Evolutionary conservation across 768 basidiomycete species (phyloP), one percentile per base, ranked within the genome.

Genomic region (Lactifluus rugatus): DNA sequence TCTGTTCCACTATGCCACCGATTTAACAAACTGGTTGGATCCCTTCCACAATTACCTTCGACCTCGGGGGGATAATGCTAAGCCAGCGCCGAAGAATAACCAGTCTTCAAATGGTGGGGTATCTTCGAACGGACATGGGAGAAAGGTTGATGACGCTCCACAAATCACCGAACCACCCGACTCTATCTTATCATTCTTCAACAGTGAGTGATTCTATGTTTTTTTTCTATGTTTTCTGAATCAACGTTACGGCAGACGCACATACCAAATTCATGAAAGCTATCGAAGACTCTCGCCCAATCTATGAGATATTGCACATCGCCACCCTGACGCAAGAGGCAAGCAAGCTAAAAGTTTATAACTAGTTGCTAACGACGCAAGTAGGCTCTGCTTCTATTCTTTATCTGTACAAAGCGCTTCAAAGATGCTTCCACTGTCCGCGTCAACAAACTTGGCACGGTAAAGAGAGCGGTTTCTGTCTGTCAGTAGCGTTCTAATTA

Each of bases 321-420:
- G 85, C 83, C 2, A 81, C 81, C 13, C 71, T 93, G 50, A 78
- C 80, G 0, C 89, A 92, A 70, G 91, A 93, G 75, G 89, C 82
- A 58, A 53, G 47, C 25, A 48, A 28, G 42, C 6, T 51, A 48
- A 23, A 10, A n/a, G 16, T 36, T 39, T 39, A 31, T 34, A 28
- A 3, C 41, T n/a, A 21, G 21, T 48, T 52, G 19, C 56, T 64
- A 14, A 62, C 41, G 16, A 37, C 45, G 8, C 45, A 34, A 19
- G 13, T 50, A 91, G 88, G 89, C 85, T 2, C 82, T 88, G 65
- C 75, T 89, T 46, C 71, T 93, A 2, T 78, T 93, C 60, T 71
- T 75, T 21, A 73, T 86, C n/a, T 85, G 84, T 67, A 84, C 83
- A 0, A 65, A 80, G 52, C 81, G 89, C 13, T 92, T 91, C 76